A percentile compares a stretch with the other conserved stretches of the same genome.
Conservation (phyloP, 805 yeast species). For the Ogataea allantospora region DNA sequence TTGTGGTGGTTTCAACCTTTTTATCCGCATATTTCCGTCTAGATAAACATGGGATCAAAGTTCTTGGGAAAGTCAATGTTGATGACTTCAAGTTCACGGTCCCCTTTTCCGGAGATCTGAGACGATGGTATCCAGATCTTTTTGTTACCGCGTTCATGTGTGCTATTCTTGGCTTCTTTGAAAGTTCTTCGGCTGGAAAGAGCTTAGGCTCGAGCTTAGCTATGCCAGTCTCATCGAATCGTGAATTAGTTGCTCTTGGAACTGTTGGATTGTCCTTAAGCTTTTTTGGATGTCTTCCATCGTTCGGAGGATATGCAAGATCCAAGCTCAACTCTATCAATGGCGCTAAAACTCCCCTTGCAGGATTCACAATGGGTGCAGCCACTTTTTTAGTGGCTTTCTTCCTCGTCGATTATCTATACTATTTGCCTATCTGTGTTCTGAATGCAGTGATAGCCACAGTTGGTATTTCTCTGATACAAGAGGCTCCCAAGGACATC, state of each 20-base stretch:
- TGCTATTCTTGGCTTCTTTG: constrained; percentile 88
- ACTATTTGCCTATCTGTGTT: constrained; percentile 74
- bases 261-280: constrained; percentile 64
- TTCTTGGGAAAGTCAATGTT: constrained; percentile 66
- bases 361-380: constrained; percentile 83
- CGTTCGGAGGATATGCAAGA: constrained; percentile 96
- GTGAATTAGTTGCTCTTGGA: constrained; percentile 91
- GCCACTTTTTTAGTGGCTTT: constrained; percentile 65
- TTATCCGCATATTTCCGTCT: constrained; percentile 49
- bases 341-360: constrained; percentile 82
- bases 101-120: constrained; percentile 53
- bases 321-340: constrained; percentile 83
- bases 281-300: constrained; percentile 68
- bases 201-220: constrained; percentile 75
- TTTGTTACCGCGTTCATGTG: constrained; percentile 72
- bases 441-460: constrained; percentile 76
- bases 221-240: constrained; percentile 73
- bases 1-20: constrained; percentile 61
- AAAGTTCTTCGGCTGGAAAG: constrained; percentile 90
- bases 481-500: constrained; percentile 81
- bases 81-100: constrained; percentile 49
- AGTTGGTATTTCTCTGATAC: constrained; percentile 73
- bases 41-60: constrained; percentile 53
- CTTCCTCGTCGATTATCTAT: constrained; percentile 59
- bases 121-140: constrained; percentile 49